These are phyloP conservation scores for Citrus cavaleriei DNA, from an alignment of 345 rosid species.

Conservation along the genomic window DNA sequence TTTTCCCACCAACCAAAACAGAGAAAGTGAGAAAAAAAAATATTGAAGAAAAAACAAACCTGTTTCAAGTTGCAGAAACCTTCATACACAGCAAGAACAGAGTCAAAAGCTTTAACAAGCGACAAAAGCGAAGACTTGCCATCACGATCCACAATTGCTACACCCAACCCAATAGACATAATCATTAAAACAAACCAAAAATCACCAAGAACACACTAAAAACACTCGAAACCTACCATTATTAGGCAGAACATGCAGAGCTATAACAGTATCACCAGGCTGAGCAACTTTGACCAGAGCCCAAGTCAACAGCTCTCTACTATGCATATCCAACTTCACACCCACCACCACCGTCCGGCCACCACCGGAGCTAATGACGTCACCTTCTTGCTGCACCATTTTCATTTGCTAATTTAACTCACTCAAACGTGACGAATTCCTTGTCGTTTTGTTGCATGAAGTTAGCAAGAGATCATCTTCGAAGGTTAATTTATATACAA, in stretches of 20 bases:
- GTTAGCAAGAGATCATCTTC: constrained; percentile 22
- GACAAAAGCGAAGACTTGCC: constrained; percentile 77
- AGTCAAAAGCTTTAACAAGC: constrained; percentile 79
- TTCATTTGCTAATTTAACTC: background rate
- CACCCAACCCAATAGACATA: constrained; percentile 5
- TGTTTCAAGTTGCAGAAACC: constrained; percentile 98
- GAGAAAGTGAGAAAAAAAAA: background rate
- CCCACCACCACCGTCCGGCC: constrained; percentile 77
- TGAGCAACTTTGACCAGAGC: constrained; percentile 77
- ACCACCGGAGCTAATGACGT: constrained; percentile 27
- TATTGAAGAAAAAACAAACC: constrained; percentile 32
- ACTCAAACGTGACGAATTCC: background rate
- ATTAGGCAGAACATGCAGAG: constrained; percentile 71
- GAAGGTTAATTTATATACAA: constrained; percentile 17
- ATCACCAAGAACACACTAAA: background rate
- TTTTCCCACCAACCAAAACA: constrained; percentile 6
- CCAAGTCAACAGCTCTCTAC: constrained; percentile 91
- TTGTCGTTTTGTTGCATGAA: constrained; percentile 21
- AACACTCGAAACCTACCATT: constrained; percentile 34
- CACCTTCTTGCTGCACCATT: constrained; percentile 34
- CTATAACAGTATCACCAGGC: constrained; percentile 83
- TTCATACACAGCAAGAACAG: constrained; percentile 79
- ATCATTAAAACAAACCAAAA: background rate
- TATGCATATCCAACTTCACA: constrained; percentile 64
- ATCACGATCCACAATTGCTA: constrained; percentile 52